Percentiles rank a stretch among this genome's conserved stretches.
Conservation (phyloP, 306 rosid species). For the Sicyos baderoa region DNA sequence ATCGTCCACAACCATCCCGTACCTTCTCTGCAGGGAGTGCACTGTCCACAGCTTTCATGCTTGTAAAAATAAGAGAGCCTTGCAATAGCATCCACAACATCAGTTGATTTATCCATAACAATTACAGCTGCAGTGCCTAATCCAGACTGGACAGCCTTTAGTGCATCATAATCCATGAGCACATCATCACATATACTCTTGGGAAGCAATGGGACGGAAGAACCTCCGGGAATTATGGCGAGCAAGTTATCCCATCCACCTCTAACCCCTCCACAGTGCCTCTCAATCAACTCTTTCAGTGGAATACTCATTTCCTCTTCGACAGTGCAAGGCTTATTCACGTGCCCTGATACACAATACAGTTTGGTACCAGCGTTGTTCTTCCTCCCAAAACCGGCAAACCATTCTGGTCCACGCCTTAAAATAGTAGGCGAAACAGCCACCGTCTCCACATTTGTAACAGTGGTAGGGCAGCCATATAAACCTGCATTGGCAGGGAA, state of each 20-base stretch:
- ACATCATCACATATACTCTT: conserved; percentile 86
- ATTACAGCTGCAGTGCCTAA: conserved; percentile 98
- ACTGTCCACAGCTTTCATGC: conserved; percentile 98
- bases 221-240: conserved; percentile 94
- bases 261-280: conserved; percentile 99
- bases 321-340: conserved; percentile 94
- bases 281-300: conserved; percentile 85
- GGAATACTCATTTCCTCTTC: conserved; percentile 99
- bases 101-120: conserved; percentile 97
- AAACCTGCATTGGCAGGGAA: conserved; percentile 98
- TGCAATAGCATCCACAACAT: conserved; percentile 95
- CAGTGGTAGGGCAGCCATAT: conserved; percentile 96
- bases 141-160: conserved; percentile 78
- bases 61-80: conserved; percentile 98
- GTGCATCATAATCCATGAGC: conserved; percentile 91
- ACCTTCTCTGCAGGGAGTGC: conserved; percentile 99
- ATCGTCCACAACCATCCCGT: conserved; percentile 99
- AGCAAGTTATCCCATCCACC: conserved; percentile 99
- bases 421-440: conserved; percentile 97
- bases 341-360: conserved; percentile 89
- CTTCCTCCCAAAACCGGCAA: conserved; percentile 96
- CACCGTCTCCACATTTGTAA: conserved; percentile 93
- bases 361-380: conserved; percentile 91
- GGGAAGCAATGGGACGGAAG: conserved; percentile 91
- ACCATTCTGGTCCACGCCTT: conserved; percentile 99